A percentile compares a stretch with the other conserved stretches of the same genome.
Conservation (phyloP, 2,329 filamentous ascomycete species). For the Fusarium sp. region DNA sequence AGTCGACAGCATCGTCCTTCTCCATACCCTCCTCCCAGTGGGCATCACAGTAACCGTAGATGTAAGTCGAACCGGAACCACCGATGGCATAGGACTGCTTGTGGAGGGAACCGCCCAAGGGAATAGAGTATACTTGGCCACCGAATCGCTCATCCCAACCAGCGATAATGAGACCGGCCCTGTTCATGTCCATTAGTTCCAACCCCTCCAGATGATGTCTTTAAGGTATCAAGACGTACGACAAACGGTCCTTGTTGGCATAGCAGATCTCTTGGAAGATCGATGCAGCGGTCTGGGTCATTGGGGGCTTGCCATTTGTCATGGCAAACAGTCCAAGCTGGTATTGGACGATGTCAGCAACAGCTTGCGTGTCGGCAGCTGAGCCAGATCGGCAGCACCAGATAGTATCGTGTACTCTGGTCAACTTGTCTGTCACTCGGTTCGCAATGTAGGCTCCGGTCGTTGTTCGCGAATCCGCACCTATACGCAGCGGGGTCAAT, state of each 20-base stretch:
- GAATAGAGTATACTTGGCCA: conserved; percentile 97
- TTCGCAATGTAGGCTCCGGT: conserved; percentile 99
- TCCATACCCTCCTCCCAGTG: conserved; percentile 97
- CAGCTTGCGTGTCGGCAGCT: conserved; percentile 96
- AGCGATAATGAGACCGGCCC: conserved; percentile 98
- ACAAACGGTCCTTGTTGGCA: conserved; percentile 93
- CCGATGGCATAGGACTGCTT: conserved; percentile 97
- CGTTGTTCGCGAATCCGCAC: conserved; percentile 96
- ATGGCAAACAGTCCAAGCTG: conserved; percentile 94
- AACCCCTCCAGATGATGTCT: neutral
- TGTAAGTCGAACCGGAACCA: conserved; percentile 98
- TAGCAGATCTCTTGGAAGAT: conserved; percentile 99
- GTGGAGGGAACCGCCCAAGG: conserved; percentile 95
- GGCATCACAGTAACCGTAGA: conserved; percentile 98
- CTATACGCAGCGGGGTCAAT: conserved; percentile 57
- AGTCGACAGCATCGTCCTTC: conserved; percentile 89
- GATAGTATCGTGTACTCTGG: conserved; percentile 97
- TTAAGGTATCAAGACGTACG: conserved; percentile 69
- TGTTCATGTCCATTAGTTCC: conserved; percentile 56
- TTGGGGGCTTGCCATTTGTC: conserved; percentile 89
- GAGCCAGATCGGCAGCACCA: conserved; percentile 99
- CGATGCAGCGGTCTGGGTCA: conserved; percentile 93
- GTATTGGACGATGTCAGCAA: conserved; percentile 98
- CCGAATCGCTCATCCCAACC: conserved; percentile 96
- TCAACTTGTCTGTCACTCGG: conserved; percentile 99